Base-by-base conservation (phyloP, 352 stramenopile genomes). In the Plasmopara viticola region DNA sequence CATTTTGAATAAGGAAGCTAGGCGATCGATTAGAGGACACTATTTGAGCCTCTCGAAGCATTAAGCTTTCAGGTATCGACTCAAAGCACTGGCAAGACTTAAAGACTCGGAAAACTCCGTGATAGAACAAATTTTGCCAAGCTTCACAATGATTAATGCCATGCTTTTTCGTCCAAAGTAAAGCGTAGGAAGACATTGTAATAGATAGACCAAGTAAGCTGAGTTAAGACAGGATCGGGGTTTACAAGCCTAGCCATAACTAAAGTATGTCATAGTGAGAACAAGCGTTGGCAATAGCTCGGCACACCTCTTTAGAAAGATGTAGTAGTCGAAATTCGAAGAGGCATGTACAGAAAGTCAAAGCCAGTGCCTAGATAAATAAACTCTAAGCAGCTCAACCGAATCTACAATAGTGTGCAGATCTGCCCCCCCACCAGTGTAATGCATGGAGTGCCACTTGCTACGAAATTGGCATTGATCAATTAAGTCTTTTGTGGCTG, bases 331-430 rank as follows among this genome's bases (percentile, higher is more conserved):
- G 12, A 12, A 37, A 12, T 12, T 12, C 12, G 31, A 12, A 58
- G 43, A 5, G 34, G 35, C 2, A 56, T 43, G n/a, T 52, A 58
- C 3, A 58, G 43, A 43, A 58, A 58, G 31, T 58, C 28, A 6
- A 58, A 15, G 10, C 51, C 34, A 8, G 13, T 12, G 0, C 35
- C 51, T 52, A 48, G 44, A 7, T 5, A 56, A 34, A 15, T 58
- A 46, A 4, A 58, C 51, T 46, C 46, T 17, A 15, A 51, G 43
- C 1, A 58, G 20, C 4, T 51, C 35, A 0, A 46, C 41, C 17
- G 34, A 51, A 5, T 25, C 39, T 10, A 33, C 25, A 0, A 58
- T 15, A 9, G 33, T 17, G 5, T 14, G 42, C 28, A 51, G n/a
- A 13, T 58, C 43, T 43, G 15, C 5, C 5, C 38, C 38, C 38